These are phyloP conservation scores for Ceratobasidium papillatum DNA, from an alignment of 1,284 basidiomycete genomes.

Conservation along the genomic window DNA sequence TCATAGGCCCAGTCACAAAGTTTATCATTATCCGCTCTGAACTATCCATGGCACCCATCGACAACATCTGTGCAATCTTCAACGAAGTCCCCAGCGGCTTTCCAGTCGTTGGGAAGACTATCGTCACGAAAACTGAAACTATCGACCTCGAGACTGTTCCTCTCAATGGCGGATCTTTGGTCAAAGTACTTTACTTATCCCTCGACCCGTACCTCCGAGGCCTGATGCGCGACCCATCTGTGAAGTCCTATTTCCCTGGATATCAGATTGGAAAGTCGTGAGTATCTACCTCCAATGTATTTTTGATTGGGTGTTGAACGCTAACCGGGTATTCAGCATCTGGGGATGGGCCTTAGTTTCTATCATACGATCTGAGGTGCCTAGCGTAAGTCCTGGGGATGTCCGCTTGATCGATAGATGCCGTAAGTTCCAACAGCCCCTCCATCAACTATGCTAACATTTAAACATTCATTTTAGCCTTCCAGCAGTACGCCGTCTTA, in stretches of 20 bases:
- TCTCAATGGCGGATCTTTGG: slow-evolving; percentile 55
- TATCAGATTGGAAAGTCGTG: slow-evolving; percentile 28
- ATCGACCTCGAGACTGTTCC: slow-evolving; percentile 56
- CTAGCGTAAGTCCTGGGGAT: slow-evolving; percentile 25
- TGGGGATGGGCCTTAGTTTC: slow-evolving; percentile 6
- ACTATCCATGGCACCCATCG: slow-evolving; percentile 53
- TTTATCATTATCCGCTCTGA: no score
- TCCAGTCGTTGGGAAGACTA: slow-evolving; percentile 60
- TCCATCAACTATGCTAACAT: background rate
- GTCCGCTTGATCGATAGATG: background rate
- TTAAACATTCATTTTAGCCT: background rate
- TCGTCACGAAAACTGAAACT: slow-evolving; percentile 51
- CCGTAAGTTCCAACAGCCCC: background rate
- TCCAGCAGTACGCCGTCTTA: slow-evolving; percentile 3
- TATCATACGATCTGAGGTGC: slow-evolving; percentile 36
- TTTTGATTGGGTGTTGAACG: background rate
- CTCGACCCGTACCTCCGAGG: slow-evolving; percentile 57
- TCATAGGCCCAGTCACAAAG: no score
- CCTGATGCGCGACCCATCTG: slow-evolving; percentile 48
- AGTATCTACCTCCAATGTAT: background rate
- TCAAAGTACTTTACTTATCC: slow-evolving; percentile 54
- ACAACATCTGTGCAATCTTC: slow-evolving; percentile 47
- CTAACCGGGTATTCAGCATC: background rate
- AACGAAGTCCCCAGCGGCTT: slow-evolving; percentile 53
- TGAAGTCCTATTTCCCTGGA: background rate